Base-by-base conservation (phyloP, 2,329 filamentous ascomycete species). In the Colletotrichum gloeosporioides region DNA sequence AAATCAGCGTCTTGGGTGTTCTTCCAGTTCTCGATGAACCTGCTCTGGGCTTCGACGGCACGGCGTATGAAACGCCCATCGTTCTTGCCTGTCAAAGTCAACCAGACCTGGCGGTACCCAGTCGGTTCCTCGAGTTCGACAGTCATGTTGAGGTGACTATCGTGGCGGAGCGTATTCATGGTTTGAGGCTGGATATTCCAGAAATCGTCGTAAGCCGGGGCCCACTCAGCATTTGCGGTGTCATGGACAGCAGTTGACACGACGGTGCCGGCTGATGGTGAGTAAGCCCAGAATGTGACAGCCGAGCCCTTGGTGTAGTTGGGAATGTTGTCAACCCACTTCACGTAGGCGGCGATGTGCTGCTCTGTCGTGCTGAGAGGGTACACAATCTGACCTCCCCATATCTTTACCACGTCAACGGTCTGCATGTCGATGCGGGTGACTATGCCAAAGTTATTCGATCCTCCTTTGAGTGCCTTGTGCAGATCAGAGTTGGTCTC, bases 381-480 rank as follows among this genome's bases (percentile, higher is more conserved):
- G 31, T 75, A 77, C 0, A 57, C 59, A 8, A 70, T 64, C 18
- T 66, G 44, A 16, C 73, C 76, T 39, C 76, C 76, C 76, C 73
- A 76, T 25, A 76, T 22, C 44, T 67, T 29, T 6, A 57, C 53
- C 2, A 31, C 63, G 4, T 67, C 63, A 15, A 76, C 66, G 1
- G 74, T 73, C 22, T 49, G 69, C 59, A 69, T 63, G 70, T 84
- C 82, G 67, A 84, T 83, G 12, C 79, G 76, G 3, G 86, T 84
- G 2, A 85, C 82, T 71, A 87, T 83, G 36, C 87, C 88, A 64
- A 88, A 88, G 78, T 90, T 90, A 72, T 83, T 86, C 22, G 84
- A 83, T 18, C 89, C 89, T 6, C 89, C 89, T 71, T 88, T 87
- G 3, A 89, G 82, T 0, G 88, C 88, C 77, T 83, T 84, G 79